Evolutionary conservation across 2,329 filamentous ascomycete genomes (phyloP), one percentile per base, ranked within the genome.

Genomic region (Ceratocystis huliohia): DNA sequence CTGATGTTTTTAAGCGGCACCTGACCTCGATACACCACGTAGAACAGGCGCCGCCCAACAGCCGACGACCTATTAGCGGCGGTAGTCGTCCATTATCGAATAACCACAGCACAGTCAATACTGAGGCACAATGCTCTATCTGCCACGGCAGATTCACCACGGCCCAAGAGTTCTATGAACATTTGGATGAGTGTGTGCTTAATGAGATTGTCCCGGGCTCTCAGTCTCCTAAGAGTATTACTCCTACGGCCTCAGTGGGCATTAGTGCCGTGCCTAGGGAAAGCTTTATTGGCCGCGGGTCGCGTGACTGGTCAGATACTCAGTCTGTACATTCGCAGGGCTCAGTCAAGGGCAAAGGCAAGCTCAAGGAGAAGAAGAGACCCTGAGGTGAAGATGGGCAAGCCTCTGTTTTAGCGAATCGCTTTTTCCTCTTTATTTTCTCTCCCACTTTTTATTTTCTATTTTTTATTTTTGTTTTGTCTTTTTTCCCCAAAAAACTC

Each of bases 1-100:
- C 93, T 46, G 94, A 99, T 73, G 92, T 97, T 50, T 97, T 97
- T 81, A 97, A 97, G 80, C 83, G 93, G 63, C 94, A 99, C 75
- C 79, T 99, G 64, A 96, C 91, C 13, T 89, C 91, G 0, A 89
- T 96, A 0, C 94, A 99, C 74, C 88, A 89, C 41, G 93, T 97
- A 25, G 94, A 97, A 75, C 94, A 97, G 76, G 93, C 89, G 0
- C 88, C 92, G 5, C 92, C 92, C 0, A 96, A 96, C 74, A 89
- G 89, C 74, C 85, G 91, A 69, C 91, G 90, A 80, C 85, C 85
- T 78, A 81, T 81, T 50, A 69, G 73, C n/a, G 70, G 72, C n/a
- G 22, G 56, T 22, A 33, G 46, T 30, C 33, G 65, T 2, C 20
- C 61, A 22, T 20, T 44, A 22, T 68, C 71, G 4, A 65, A 69